Base-by-base conservation (phyloP, 306 rosid species). In the Glycine latifolia region DNA sequence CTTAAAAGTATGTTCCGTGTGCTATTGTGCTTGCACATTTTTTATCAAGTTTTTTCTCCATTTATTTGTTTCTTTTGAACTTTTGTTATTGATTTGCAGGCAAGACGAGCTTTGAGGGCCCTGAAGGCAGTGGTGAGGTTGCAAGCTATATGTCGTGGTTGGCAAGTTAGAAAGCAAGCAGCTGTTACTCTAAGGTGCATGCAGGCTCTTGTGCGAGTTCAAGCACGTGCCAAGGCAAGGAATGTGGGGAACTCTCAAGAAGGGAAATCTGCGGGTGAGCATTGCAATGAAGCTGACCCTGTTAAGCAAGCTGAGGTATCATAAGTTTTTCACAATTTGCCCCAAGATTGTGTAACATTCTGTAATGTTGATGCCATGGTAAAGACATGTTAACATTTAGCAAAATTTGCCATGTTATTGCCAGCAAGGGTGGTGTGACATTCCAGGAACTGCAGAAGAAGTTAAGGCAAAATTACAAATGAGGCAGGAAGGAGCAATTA, bases 161-260 rank as follows among this genome's bases (percentile, higher is more conserved):
- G 95, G 71, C 88, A 69, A 80, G 98, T 93, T 46, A 87, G 99
- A 62, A 93, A 90, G 85, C 99, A 93, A 88, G 97, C 99, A 2
- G 98, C 92, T 8, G 89, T 95, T 54, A 93, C 99, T 16, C 85
- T 95, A 50, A 89, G 93, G 81, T 95, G 99, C 73, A 93, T 93
- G 99, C 98, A 95, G 79, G 98, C 99, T 59, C 97, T 95, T 15
- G 97, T 93, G 73, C 87, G 92, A 76, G 97, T 90, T 86, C 96
- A 95, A 82, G 85, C 95, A 16, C 85, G 86, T 41, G 88, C 86
- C 16, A 86, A 89, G 76, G 94, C 95, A 20, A 86, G 78, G 83
- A 82, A 82, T 79, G 94, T 60, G 55, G 80, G 76, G 11, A 53
- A 60, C 47, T 87, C 88, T 14, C 76, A 85, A 39, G 84, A 86